Evolutionary conservation across 352 stramenopile genomes (phyloP), one percentile per base, ranked within the genome.

Genomic region (Globisporangium iwayamae): DNA sequence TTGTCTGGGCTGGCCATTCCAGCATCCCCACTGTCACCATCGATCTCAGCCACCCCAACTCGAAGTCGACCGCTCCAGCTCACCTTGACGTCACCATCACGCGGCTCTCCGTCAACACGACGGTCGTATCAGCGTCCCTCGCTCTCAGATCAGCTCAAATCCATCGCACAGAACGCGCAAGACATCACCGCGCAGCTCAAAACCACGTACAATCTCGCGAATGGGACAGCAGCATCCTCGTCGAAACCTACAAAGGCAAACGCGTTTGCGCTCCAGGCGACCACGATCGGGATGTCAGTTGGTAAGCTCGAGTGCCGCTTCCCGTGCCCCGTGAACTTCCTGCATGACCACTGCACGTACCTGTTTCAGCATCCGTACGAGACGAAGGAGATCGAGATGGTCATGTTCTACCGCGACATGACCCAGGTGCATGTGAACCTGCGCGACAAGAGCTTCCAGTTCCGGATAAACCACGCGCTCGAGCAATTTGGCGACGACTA

Each of bases 351-450:
- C 16, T 91, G 83, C 63, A 70, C 71, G 10, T 91, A 87, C 66
- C 47, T 91, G 46, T 91, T 90, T 43, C 83, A 89, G 68, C 81
- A 91, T n/a, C 79, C 83, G 22, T 90, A 86, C 25, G 73, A 79
- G 50, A 41, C 78, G 43, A 87, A 85, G 34, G 81, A 90, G 56
- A 71, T 91, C 41, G 62, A 81, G 13, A 91, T 91, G 80, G 56
- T 89, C 64, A 91, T 90, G 79, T 90, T 78, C 72, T 88, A 89
- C 65, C 79, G 76, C 38, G 79, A 91, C 53, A 90, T 91, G 81
- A 46, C 68, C 55, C 69, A 87, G 20, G 60, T 72, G 3, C 73
- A 70, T 54, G 51, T 89, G n/a, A 70, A 63, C n/a, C 28, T 73
- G 9, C 55, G 65, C 47, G 79, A 87, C 18, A 63, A 70, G 28